Percentiles rank a stretch among this genome's conserved stretches.
Evolutionary conservation across 2,329 filamentous ascomycete genomes (phyloP).

Genomic region (Fusarium metavorans): DNA sequence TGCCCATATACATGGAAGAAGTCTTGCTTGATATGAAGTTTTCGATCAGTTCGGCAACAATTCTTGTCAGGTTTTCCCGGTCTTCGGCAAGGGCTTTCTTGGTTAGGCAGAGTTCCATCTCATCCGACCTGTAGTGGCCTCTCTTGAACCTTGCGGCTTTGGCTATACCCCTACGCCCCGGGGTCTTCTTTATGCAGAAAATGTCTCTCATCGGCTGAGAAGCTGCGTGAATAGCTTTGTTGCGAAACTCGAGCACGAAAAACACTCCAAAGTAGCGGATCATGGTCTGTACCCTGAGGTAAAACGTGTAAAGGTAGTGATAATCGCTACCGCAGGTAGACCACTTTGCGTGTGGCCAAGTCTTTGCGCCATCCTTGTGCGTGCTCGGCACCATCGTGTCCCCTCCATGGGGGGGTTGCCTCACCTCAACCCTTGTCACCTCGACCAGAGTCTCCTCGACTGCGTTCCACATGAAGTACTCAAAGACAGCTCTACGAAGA

Average conservation of each 20-base stretch:
- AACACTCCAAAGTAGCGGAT: conserved; percentile 34
- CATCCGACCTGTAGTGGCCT: conserved; percentile 1
- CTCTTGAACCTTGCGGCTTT: neutral
- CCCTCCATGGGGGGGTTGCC: neutral
- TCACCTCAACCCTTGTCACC: neutral
- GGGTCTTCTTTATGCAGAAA: conserved; percentile 5
- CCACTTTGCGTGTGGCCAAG: neutral
- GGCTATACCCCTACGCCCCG: neutral
- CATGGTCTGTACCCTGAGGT: neutral
- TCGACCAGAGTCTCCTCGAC: neutral
- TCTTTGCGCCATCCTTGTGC: neutral
- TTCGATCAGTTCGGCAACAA: conserved; percentile 36
- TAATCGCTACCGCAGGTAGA: no score
- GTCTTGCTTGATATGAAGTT: conserved; percentile 34
- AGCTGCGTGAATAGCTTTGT: conserved; percentile 38
- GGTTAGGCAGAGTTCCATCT: conserved; percentile 1
- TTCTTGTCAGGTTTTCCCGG: conserved; percentile 11
- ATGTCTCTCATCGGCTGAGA: conserved; percentile 30
- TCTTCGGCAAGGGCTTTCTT: neutral
- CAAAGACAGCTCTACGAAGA: conserved; percentile 36
- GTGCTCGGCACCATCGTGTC: neutral
- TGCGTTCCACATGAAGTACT: conserved; percentile 32
- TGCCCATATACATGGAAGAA: conserved; percentile 24
- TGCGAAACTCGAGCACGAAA: conserved; percentile 38
- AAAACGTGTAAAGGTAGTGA: neutral